Base-by-base conservation (phyloP, 2,329 filamentous ascomycete genomes). In the Berkeleyomyces rouxiae region DNA sequence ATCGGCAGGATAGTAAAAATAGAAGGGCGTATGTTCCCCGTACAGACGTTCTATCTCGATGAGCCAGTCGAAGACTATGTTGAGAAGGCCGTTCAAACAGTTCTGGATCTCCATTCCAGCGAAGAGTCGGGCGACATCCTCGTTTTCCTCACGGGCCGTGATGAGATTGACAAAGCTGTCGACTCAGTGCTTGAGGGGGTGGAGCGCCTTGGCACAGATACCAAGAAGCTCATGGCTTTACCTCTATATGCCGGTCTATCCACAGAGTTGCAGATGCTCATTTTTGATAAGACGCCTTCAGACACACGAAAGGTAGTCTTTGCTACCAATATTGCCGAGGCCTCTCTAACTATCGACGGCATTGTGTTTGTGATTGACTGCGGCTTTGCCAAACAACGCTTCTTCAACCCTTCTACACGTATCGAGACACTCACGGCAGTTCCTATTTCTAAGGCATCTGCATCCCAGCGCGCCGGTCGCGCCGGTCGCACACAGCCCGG, bases 241-340 rank as follows among this genome's bases (percentile, higher is more conserved):
- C 91, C 92, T 1, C 79, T 97, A 0, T 97, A 95, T 71, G 90
- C 93, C 3, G 93, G 92, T 1, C 79, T 97, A 4, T 83, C 90
- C 1, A 90, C 87, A 7, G 91, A 96, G 67, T 85, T 96, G 69
- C 93, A 97, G 70, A 92, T 96, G 83, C 91, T 91, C 67, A 87
- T 97, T 47, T 97, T 97, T 70, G 90, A 96, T 68, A 84, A 87
- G 61, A 77, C 90, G 1, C 84, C 88, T 0, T 84, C 88, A 65
- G 86, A 91, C 64, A 91, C 85, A 1, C 82, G 93, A 49, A 97
- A 97, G 71, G 87, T 96, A 46, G 88, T 99, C 43, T 85, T 96
- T 67, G 87, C 89, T 3, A 97, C 93, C 64, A 97, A 97, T 71
- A 96, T 97, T 67, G 90, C 93, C 10, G 93, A 99, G 76, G 92